These are phyloP conservation scores for Mallotus nudiflorus DNA, from an alignment of 345 rosid genomes.

Conservation along the genomic window DNA sequence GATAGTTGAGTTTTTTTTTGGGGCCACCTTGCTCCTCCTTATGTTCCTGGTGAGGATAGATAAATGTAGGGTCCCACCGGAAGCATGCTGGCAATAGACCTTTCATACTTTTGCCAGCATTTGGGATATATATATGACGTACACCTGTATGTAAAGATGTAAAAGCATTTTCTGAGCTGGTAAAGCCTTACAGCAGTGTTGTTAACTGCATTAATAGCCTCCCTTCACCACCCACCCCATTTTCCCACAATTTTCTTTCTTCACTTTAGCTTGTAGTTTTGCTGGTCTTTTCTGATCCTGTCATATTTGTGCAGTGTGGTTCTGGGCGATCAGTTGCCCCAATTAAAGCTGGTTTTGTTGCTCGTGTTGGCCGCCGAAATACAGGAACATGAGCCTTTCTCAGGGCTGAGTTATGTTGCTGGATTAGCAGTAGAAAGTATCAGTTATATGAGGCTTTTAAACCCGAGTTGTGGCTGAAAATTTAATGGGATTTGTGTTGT, in stretches of 20 bases:
- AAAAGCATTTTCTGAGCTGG: background rate
- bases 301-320: constrained; percentile 64
- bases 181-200: background rate
- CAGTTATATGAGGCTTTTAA: no score
- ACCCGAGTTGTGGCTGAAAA: background rate
- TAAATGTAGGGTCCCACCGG: background rate
- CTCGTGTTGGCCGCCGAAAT: constrained; percentile 94
- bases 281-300: background rate
- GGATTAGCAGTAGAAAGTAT: background rate
- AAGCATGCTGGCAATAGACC: background rate
- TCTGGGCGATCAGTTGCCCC: constrained; percentile 95
- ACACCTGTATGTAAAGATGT: background rate
- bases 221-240: no score
- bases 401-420: background rate
- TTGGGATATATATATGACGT: background rate
- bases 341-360: constrained; percentile 94
- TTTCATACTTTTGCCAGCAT: no score
- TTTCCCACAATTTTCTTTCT: no score
- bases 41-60: background rate
- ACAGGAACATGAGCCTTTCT: constrained; percentile 47
- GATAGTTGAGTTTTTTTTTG: background rate
- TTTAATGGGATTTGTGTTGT: background rate
- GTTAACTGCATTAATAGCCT: no score
- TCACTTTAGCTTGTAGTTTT: background rate
- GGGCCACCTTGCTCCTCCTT: background rate